Evolutionary conservation across 495 filamentous ascomycete genomes (phyloP), one percentile per base, ranked within the genome.

Genomic region (Penicillium chermesinum): DNA sequence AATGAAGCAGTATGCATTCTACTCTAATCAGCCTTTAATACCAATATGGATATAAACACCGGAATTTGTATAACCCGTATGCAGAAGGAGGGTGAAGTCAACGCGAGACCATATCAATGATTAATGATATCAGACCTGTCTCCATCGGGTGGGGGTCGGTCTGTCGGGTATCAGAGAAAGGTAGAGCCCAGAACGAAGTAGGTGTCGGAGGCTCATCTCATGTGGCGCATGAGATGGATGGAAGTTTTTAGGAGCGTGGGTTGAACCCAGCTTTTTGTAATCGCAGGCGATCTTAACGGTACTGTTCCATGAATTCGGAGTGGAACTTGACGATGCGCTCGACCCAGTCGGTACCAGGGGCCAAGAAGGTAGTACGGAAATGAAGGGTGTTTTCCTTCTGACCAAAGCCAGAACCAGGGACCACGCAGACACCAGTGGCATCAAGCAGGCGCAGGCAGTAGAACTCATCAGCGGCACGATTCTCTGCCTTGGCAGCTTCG

Each of bases 331-430:
- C 81, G 53, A 98, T 87, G 51, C 83, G 79, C 32, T 85, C 85
- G 25, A 94, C 84, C 93, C 93, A 98, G 61, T 95, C 90, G 6
- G 89, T 95, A 2, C 93, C 93, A 1, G 94, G 93, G 3, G 93
- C 89, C 47, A 97, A 73, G 76, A 98, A 98, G 4, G 94, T 98
- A 1, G 93, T 98, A 54, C 93, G 78, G 77, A 98, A 94, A 77
- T 98, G 93, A 60, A 93, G 72, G 15, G 84, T 90, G 59, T 87
- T 85, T 56, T 93, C 85, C 71, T 84, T 90, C 76, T 98, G 93
- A 6, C 93, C 91, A 59, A 98, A 98, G 3, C 94, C 93, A 30
- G 78, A 82, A 6, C 93, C 93, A 1, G 94, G 87, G 0, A 97
- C 89, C 25, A 95, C 83, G 53, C 93, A 98, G n/a, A 98, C 84